A percentile compares a stretch with the other conserved stretches of the same genome.
Evolutionary conservation across 371 early-diverging fungal species (phyloP).

Genomic region (Conidiobolus incongruus): DNA sequence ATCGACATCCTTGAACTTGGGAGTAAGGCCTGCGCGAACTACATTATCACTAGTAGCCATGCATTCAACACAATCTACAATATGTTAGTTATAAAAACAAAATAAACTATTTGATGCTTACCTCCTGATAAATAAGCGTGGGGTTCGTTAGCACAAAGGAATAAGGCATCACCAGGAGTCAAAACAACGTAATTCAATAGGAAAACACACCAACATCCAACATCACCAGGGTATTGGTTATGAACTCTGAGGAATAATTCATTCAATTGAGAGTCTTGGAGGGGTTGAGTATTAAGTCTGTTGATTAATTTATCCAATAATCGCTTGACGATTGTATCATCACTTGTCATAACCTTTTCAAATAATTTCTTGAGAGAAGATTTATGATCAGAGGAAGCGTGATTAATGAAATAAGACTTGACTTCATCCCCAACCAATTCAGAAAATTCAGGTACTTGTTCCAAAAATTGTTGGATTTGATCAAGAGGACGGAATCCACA

Average conservation of each 20-base stretch:
- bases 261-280: neutral
- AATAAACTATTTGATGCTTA: slow-evolving; percentile 9
- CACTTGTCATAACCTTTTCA: slow-evolving; percentile 37
- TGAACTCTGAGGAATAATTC: slow-evolving; percentile 51
- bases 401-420: slow-evolving; percentile 3
- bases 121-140: slow-evolving; percentile 91
- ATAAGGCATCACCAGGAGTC: slow-evolving; percentile 75
- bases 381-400: no score
- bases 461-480: slow-evolving; percentile 43
- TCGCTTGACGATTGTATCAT: slow-evolving; percentile 17
- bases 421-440: slow-evolving; percentile 25
- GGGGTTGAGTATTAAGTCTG: slow-evolving; percentile 12
- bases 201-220: slow-evolving; percentile 71
- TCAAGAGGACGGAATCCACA: slow-evolving; percentile 81
- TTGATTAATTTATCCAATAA: slow-evolving; percentile 24
- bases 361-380: slow-evolving; percentile 22
- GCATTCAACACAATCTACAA: slow-evolving; percentile 82
- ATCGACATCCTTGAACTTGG: slow-evolving; percentile 92
- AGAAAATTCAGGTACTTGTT: slow-evolving; percentile 48
- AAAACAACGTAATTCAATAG: slow-evolving; percentile 69
- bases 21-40: slow-evolving; percentile 89
- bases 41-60: slow-evolving; percentile 97
- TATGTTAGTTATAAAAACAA: neutral
- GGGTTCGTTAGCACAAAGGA: slow-evolving; percentile 89
- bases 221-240: slow-evolving; percentile 74